Evolutionary conservation across 768 basidiomycete species (phyloP), one percentile per base, ranked within the genome.

Genomic region (Mycena rosella): DNA sequence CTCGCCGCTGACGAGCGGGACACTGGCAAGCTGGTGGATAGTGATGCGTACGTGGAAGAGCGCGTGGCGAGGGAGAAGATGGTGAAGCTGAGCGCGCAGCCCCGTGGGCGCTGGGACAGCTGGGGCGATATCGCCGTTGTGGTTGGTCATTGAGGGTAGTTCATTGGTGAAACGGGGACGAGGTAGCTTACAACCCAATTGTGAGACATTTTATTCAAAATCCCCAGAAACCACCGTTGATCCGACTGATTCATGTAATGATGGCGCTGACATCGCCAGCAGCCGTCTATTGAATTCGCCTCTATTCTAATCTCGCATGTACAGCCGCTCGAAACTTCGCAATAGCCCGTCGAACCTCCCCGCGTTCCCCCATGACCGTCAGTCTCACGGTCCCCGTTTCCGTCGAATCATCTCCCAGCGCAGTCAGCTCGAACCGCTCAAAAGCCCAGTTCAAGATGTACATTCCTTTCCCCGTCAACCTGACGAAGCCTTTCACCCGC

Each of bases 401-500:
- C 24, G 71, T 72, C 24, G 71, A 72, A n/a, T 76, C 55, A 38
- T 73, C 72, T 15, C 77, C 77, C 40, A 79, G 70, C 22, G 77
- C 72, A 5, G 77, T 81, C 14, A 89, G 85, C 29, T 96, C 94
- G 75, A 87, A 90, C 44, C 96, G 87, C 17, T 94, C 94, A 80
- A 98, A 98, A 9, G 96, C 96, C 95, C 95, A 98, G 75, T 98
- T 98, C 65, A 97, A 73, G 65, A 96, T 92, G 74, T 85, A 76
- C 69, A 79, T 72, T 10, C 80, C 78, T 22, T 76, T 77, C 27
- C 76, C 77, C 27, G 70, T 70, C 8, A 94, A 76, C 42, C 85
- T 85, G 26, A 96, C 84, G 73, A 96, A 95, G 20, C 96, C 96
- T 75, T 98, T 98, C 36, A 96, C 91, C 69, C 92, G 80, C 88